phyloP scores from a whole-genome alignment of 306 rosid genomes.

The Pterocarpus santalinus region DNA sequence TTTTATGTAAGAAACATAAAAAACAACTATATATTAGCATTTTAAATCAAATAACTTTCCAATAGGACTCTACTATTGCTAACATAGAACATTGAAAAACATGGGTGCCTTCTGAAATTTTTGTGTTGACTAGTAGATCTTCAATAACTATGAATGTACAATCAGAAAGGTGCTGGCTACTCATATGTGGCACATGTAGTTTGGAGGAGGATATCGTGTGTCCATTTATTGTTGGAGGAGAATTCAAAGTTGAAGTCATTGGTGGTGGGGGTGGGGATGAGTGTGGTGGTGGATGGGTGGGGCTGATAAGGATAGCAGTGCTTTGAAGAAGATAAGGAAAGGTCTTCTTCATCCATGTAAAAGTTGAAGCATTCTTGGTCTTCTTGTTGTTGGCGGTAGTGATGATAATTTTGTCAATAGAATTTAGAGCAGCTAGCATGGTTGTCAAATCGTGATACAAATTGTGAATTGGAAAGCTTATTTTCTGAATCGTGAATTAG shows the following conservation, averaged over 20 bases:
- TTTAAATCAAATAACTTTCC: no score
- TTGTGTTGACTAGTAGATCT: no score
- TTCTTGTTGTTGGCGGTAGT: conserved; percentile 45
- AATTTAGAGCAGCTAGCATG: conserved; percentile 78
- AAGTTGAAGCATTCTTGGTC: conserved; percentile 96
- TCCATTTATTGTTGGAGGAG: conserved; percentile 76
- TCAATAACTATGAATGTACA: no score
- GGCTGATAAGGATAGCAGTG: conserved; percentile 63
- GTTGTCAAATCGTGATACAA: no score
- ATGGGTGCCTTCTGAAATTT: no score
- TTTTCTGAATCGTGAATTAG: no score
- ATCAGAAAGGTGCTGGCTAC: no score
- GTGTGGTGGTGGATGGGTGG: conserved; percentile 42
- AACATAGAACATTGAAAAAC: no score
- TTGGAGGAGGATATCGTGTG: conserved; percentile 68
- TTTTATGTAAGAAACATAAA: no score
- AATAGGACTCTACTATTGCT: no score
- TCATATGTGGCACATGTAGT: conserved; percentile 63
- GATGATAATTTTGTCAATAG: conserved; percentile 59
- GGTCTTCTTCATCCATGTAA: conserved; percentile 98
- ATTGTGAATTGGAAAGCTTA: no score
- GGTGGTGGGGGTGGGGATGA: conserved; percentile 34
- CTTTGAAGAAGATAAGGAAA: conserved; percentile 86
- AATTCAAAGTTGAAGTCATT: conserved; percentile 64
- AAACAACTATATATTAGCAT: no score